Conservation (phyloP, 2,329 filamentous ascomycete genomes). For the Beauveria asiatica region DNA sequence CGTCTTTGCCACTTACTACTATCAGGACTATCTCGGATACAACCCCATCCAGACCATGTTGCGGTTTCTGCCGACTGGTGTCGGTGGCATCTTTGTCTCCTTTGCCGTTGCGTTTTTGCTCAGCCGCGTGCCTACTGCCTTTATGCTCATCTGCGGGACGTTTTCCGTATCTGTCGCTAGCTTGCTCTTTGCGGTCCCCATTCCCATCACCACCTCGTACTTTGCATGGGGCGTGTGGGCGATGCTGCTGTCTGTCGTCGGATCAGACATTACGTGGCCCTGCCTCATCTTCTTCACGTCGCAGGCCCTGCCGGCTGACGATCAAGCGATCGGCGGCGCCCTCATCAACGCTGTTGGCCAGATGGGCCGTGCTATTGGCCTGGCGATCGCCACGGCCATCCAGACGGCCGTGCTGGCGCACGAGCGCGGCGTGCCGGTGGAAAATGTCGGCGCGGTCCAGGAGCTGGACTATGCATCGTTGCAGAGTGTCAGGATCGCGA, state of each 20-base stretch:
- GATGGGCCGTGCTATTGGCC: constrained; percentile 55
- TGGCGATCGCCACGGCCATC: constrained; percentile 56
- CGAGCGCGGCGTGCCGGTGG: constrained; percentile 33
- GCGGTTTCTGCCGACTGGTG: constrained; percentile 58
- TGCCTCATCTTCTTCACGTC: constrained; percentile 58
- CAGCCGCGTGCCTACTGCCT: constrained; percentile 46
- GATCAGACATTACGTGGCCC: constrained; percentile 59
- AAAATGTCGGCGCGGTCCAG: constrained; percentile 33
- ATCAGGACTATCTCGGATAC: constrained; percentile 57
- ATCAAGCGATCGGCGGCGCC: constrained; percentile 60
- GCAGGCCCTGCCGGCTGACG: constrained; percentile 49
- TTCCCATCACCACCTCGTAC: constrained; percentile 51
- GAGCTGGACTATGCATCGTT: constrained; percentile 39
- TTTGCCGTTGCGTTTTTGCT: constrained; percentile 48
- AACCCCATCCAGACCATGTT: constrained; percentile 57
- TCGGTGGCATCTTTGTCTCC: constrained; percentile 49
- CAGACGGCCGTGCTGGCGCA: constrained; percentile 53
- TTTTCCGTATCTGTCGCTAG: constrained; percentile 44
- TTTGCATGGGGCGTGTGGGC: constrained; percentile 60
- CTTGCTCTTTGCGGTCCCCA: constrained; percentile 56
- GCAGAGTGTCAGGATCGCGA: constrained; percentile 38
- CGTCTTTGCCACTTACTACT: constrained; percentile 61
- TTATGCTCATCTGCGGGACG: constrained; percentile 51
- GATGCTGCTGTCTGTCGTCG: constrained; percentile 57
- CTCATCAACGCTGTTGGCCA: constrained; percentile 60